Conservation (phyloP, 2,329 filamentous ascomycete species). For the Plenodomus biglobosus region DNA sequence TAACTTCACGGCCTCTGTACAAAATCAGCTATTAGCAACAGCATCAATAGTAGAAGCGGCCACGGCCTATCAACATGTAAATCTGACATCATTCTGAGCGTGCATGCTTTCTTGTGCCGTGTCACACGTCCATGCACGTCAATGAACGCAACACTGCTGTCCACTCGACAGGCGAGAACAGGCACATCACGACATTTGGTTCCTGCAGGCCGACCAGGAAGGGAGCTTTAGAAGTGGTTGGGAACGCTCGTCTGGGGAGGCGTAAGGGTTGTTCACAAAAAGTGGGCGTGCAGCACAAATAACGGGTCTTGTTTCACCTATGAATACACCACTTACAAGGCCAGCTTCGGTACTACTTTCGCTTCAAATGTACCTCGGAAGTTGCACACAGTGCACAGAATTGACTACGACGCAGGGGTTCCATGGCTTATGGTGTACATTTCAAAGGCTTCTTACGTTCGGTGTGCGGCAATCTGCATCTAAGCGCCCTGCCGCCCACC, state of each 20-base stretch:
- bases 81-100: conserved; percentile 10
- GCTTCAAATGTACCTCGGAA: background rate
- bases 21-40: conserved; percentile 41
- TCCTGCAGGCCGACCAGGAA: conserved; percentile 33
- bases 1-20: conserved; percentile 41
- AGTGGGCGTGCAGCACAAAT: conserved; percentile 28
- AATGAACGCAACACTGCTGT: conserved; percentile 20
- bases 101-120: conserved; percentile 18
- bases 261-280: conserved; percentile 16
- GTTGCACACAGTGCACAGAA: conserved; percentile 21
- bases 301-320: conserved; percentile 37
- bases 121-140: conserved; percentile 34
- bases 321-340: conserved; percentile 13
- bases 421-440: conserved; percentile 3
- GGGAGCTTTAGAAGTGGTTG: conserved; percentile 21
- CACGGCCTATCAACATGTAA: conserved; percentile 20
- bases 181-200: conserved; percentile 19
- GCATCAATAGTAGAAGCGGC: conserved; percentile 33
- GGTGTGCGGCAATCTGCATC: conserved; percentile 15
- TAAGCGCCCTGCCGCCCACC: conserved; percentile 21
- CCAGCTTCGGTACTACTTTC: conserved; percentile 20
- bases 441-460: conserved; percentile 4
- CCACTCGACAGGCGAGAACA: conserved; percentile 26
- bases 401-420: conserved; percentile 27
- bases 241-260: conserved; percentile 21